These are phyloP conservation scores for Phytophthora brassicae DNA, from an alignment of 352 stramenopile species.

Conservation along the genomic window DNA sequence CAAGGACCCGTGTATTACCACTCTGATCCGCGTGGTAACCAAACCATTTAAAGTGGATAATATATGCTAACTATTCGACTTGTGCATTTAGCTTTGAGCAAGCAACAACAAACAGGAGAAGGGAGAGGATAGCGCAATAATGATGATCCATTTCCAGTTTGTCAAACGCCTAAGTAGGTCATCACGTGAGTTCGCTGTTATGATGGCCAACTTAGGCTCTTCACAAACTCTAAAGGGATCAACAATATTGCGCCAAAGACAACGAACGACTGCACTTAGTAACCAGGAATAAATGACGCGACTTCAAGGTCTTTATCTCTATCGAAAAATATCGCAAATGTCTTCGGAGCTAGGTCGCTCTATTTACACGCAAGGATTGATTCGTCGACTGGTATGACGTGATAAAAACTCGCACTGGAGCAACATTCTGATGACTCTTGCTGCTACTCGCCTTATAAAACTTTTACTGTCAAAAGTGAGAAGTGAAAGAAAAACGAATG, in stretches of 20 bases:
- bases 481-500: conserved; percentile 20
- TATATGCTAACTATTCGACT: too few relatives aligned
- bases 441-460: conserved; percentile 43
- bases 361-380: conserved; percentile 52
- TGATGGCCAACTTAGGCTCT: conserved; percentile 41
- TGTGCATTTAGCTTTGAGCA: too few relatives aligned
- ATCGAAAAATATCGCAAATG: conserved; percentile 45
- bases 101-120: too few relatives aligned
- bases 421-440: conserved; percentile 52
- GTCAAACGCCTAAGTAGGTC: too few relatives aligned
- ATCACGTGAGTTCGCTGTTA: too few relatives aligned
- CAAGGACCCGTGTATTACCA: too few relatives aligned
- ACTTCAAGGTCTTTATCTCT: conserved; percentile 64
- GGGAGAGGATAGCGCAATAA: too few relatives aligned
- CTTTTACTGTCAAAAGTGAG: too few relatives aligned
- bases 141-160: too few relatives aligned
- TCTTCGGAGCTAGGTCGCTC: conserved; percentile 34
- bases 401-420: conserved; percentile 59
- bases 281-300: conserved; percentile 35
- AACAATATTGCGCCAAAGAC: conserved; percentile 10
- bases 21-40: too few relatives aligned
- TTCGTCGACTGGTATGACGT: conserved; percentile 39
- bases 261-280: conserved; percentile 15
- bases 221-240: conserved; percentile 27
- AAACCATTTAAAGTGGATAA: too few relatives aligned